Evolutionary conservation across 2,329 filamentous ascomycete genomes (phyloP).

Genomic region (Pestalotiopsis sp.): DNA sequence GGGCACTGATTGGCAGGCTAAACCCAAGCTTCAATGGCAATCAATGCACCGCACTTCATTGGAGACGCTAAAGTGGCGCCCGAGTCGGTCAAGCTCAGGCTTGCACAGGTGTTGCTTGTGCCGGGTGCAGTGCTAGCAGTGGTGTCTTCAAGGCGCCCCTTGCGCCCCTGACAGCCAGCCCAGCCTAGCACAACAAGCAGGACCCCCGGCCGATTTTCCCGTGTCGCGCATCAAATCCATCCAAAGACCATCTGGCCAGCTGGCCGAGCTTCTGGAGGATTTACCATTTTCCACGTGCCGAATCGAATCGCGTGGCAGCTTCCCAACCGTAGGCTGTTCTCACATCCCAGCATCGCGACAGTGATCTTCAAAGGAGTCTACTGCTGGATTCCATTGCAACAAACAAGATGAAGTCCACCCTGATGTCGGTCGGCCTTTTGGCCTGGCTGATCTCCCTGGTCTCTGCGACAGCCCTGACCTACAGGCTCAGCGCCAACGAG

Average conservation of each 20-base stretch:
- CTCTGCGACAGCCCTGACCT: constrained; percentile 89
- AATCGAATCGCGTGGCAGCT: constrained; percentile 15
- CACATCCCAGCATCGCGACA: constrained; percentile 11
- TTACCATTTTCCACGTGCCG: constrained; percentile 17
- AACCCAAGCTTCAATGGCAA: background rate
- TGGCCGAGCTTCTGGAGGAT: constrained; percentile 8
- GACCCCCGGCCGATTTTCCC: background rate
- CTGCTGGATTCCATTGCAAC: constrained; percentile 20
- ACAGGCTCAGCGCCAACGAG: constrained; percentile 87
- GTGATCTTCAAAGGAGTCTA: constrained; percentile 24
- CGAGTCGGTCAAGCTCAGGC: background rate
- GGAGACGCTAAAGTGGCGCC: constrained; percentile 4
- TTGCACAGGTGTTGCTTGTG: background rate
- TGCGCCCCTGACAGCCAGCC: background rate
- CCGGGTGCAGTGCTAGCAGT: background rate
- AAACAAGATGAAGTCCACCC: constrained; percentile 65
- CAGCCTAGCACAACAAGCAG: no score
- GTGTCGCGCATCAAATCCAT: background rate
- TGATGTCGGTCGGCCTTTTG: constrained; percentile 68
- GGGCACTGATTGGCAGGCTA: constrained; percentile 10
- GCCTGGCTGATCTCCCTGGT: constrained; percentile 72
- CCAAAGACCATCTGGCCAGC: constrained; percentile 2
- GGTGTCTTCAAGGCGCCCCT: background rate
- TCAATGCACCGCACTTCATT: constrained; percentile 1
- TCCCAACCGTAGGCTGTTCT: background rate